Percentiles rank a stretch among this genome's conserved stretches.
These are phyloP conservation scores for Macrolepiota dolichaula DNA, from an alignment of 768 basidiomycete species.

Conservation along the genomic window DNA sequence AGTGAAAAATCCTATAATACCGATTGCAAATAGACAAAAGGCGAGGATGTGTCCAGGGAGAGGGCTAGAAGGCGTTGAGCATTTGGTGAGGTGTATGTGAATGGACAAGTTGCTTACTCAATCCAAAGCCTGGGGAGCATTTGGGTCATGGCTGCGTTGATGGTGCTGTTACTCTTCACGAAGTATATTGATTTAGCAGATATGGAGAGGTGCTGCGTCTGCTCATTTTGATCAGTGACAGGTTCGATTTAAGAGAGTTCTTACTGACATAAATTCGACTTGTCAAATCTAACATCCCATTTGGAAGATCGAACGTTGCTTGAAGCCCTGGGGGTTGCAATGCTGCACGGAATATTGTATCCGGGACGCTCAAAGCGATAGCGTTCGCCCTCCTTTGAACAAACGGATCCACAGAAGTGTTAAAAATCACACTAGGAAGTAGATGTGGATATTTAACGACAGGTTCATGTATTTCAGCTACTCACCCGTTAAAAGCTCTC, in stretches of 20 bases:
- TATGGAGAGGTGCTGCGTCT: conserved; percentile 57
- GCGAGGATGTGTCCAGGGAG: conserved; percentile 53
- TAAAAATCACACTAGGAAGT: conserved; percentile 42
- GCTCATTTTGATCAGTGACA: conserved; percentile 1
- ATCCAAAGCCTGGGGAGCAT: conserved; percentile 49
- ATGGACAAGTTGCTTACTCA: conserved; percentile 41
- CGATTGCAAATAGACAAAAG: conserved; percentile 42
- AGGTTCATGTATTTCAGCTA: not conserved
- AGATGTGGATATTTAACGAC: not conserved
- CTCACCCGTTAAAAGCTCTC: conserved; percentile 59
- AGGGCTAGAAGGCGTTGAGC: conserved; percentile 30
- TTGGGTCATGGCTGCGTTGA: conserved; percentile 37
- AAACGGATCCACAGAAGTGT: conserved; percentile 36
- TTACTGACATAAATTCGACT: conserved; percentile 45
- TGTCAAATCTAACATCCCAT: conserved; percentile 55
- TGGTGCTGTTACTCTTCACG: conserved; percentile 31
- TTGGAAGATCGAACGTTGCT: conserved; percentile 42
- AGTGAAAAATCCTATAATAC: conserved; percentile 41
- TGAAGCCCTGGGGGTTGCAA: conserved; percentile 37
- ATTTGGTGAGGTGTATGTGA: not conserved
- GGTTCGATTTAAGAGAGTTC: not conserved
- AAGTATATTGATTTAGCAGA: conserved; percentile 62
- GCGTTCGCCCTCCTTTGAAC: conserved; percentile 49
- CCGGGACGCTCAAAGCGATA: conserved; percentile 51
- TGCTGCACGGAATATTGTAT: conserved; percentile 57